Base-by-base conservation (phyloP, 352 stramenopile species). In the Elongisporangium anandrum region DNA sequence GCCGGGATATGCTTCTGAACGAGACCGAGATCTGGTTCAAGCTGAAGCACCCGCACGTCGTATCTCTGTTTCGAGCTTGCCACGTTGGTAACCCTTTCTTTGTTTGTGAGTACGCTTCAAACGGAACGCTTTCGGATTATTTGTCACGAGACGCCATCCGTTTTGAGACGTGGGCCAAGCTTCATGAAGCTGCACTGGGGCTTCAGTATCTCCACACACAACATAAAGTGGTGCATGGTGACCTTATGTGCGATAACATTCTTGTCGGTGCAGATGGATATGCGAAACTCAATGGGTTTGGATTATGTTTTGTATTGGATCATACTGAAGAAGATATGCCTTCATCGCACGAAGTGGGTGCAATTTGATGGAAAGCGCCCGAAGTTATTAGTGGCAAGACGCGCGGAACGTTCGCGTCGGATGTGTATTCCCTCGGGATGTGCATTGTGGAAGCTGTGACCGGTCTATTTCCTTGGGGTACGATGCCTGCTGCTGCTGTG, bases 251-350 rank as follows among this genome's bases (percentile, higher is more conserved):
- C 2, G 63, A 81, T 41, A 89, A 95, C 50, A 71, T 94, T 24
- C 61, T 94, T 9, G 58, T 94, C 1, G 68, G 65, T 24, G 55
- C 58, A 6, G 63, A 81, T 19, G 69, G 77, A 2, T 61, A 80
- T 1, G 77, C 86, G 23, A 92, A 94, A 50, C 70, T 96, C n/a
- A 72, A 75, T 1, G 83, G 93, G 60, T 93, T 92, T 70, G 81
- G 82, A 9, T 61, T 69, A 19, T 63, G 69, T 12, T 59, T 72
- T n/a, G 58, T 69, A 8, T 7, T n/a, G n/a, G n/a, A n/a, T n/a
- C n/a, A n/a, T n/a, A n/a, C 3, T 7, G 24, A 34, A 34, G 24
- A 34, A 34, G 24, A 34, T 7, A 7, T 7, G 4, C 24, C 24
- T 7, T 7, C 24, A 34, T 77, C 73, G 2, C 54, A 59, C 9